Percentiles rank a stretch among this genome's conserved stretches.
These are phyloP conservation scores for Penicillium freii DNA, from an alignment of 2,329 filamentous ascomycete genomes.

Conservation along the genomic window DNA sequence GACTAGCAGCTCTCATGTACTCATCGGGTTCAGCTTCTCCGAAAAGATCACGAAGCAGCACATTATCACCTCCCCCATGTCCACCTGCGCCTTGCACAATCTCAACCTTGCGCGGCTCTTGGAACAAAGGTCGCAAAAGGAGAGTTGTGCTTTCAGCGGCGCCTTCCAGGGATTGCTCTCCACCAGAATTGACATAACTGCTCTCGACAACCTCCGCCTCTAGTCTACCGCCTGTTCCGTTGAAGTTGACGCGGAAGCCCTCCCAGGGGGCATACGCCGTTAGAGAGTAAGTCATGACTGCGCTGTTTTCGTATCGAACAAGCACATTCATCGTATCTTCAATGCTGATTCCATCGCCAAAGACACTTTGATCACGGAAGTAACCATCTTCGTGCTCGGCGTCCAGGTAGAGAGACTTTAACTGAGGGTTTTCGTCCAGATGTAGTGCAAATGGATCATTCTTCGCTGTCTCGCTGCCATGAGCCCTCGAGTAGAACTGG, in stretches of 20 bases:
- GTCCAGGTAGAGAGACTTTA: conserved; percentile 61
- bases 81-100: conserved; percentile 54
- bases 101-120: conserved; percentile 56
- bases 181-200: conserved; percentile 54
- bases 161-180: conserved; percentile 50
- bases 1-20: conserved; percentile 56
- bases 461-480: conserved; percentile 52
- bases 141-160: conserved; percentile 27
- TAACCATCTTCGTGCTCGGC: conserved; percentile 64
- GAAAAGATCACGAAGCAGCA: conserved; percentile 59
- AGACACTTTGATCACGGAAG: conserved; percentile 61
- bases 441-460: conserved; percentile 60
- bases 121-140: conserved; percentile 54
- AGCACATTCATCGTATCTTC: conserved; percentile 64
- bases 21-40: conserved; percentile 48
- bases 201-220: conserved; percentile 65
- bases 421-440: conserved; percentile 51
- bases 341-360: conserved; percentile 62
- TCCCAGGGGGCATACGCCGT: conserved; percentile 58
- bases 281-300: conserved; percentile 57
- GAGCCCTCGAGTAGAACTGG: conserved; percentile 52
- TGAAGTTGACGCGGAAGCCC: conserved; percentile 30
- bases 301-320: conserved; percentile 57
- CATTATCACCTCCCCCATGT: conserved; percentile 60
- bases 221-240: conserved; percentile 56